Evolutionary conservation across 2,329 filamentous ascomycete genomes (phyloP), one percentile per base, ranked within the genome.

Genomic region (Botrytis cinerea): DNA sequence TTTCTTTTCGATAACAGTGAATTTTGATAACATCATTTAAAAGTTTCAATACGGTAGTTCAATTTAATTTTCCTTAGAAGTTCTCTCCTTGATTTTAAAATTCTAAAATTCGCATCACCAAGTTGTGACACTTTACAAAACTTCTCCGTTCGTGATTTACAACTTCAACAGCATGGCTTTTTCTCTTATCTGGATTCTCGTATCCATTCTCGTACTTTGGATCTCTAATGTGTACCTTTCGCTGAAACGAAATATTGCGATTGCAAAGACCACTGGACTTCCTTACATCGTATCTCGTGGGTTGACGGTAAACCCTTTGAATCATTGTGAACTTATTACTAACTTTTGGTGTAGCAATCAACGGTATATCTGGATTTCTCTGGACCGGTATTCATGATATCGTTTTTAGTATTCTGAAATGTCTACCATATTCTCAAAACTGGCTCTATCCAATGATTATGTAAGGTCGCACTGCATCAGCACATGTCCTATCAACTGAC

Each of bases 391-490:
- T 43, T 2, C 60, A 62, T 40, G 60, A 62, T 43, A 25, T 62
- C 9, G 60, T 62, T 12, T 62, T 62, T 12, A n/a, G 16, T 43
- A 16, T 62, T 28, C 59, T 62, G 14, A 40, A 62, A 62, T n/a
- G 38, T 43, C 60, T 62, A 18, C 60, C 60, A 43, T 62, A 62
- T 62, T 62, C 38, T n/a, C 60, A 62, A 62, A n/a, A 62, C 28
- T 62, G 38, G 60, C 5, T 43, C 9, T 62, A 62, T 62, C 60
- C 60, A n/a, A 62, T 16, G 60, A 62, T 62, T 20, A 62, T 62
- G 60, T 62, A 40, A 40, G 35, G 35, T 40, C 6, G 5, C 60
- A 40, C 22, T 40, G 12, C 38, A 16, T n/a, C n/a, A 18, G 10
- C 35, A 62, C 25, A n/a, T 16, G 40, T n/a, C 35, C 60, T n/a